Evolutionary conservation across 2,329 filamentous ascomycete species (phyloP).

Genomic region (Helotiales sp.): DNA sequence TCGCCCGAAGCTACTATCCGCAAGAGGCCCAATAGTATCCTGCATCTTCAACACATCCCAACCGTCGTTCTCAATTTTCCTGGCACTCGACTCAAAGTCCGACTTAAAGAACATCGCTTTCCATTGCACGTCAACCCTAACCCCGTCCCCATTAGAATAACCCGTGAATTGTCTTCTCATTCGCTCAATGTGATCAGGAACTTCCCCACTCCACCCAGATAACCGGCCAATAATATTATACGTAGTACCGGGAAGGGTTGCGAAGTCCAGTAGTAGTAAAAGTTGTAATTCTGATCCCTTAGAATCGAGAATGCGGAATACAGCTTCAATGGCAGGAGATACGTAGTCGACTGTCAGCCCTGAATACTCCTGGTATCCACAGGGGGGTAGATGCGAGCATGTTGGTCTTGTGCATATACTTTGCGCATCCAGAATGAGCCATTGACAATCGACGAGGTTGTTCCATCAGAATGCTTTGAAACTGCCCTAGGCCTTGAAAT

Average conservation of each 20-base stretch:
- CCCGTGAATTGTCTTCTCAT: conserved; percentile 11
- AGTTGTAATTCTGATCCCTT: conserved; percentile 11
- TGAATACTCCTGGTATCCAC: conserved; percentile 4
- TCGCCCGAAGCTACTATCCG: background rate
- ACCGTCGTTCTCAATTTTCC: conserved; percentile 4
- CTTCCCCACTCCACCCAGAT: conserved; percentile 10
- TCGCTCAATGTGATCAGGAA: conserved; percentile 12
- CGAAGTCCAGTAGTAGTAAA: conserved; percentile 1
- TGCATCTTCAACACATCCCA: conserved; percentile 11
- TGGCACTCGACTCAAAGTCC: conserved; percentile 6
- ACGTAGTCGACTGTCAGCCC: conserved; percentile 10
- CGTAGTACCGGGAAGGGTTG: background rate
- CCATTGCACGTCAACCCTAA: conserved; percentile 9
- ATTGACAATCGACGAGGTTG: background rate
- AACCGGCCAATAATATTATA: background rate
- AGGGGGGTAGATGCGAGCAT: conserved; percentile 9
- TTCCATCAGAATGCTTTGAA: conserved; percentile 7
- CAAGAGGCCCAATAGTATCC: conserved; percentile 7
- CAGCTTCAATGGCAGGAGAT: conserved; percentile 17
- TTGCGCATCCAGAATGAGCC: conserved; percentile 7
- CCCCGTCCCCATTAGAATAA: conserved; percentile 1
- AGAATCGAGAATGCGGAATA: conserved; percentile 16
- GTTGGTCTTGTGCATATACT: conserved; percentile 10
- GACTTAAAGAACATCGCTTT: conserved; percentile 2
- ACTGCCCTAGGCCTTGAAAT: conserved; percentile 3